Evolutionary conservation across 495 filamentous ascomycete species (phyloP), one percentile per base, ranked within the genome.

Genomic region (Xylona heveae): DNA sequence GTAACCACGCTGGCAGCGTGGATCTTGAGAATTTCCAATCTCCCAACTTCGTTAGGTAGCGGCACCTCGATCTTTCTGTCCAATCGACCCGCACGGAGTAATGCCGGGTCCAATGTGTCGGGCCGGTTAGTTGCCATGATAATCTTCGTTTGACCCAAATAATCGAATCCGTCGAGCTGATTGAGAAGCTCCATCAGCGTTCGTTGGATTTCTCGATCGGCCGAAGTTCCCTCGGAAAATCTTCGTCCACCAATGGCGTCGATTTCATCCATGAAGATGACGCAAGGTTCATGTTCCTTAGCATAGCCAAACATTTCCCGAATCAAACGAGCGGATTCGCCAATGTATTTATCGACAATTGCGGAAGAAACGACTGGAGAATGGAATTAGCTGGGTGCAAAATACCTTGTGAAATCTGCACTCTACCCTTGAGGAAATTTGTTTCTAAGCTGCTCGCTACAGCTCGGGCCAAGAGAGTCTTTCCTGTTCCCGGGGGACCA

Each of bases 261-360:
- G 51, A 99, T 99, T 52, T 99, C 90, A 61, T 99, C 90, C 90
- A 99, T 99, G 69, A 99, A 99, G 55, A 99, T 99, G 49, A 99
- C 95, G 53, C 90, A 99, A 27, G 90, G 90, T 50, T 99, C 90
- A 52, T 99, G 90, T 53, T 99, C 90, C 54, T 94, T 94, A 37
- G 90, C 90, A 49, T 99, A 99, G 30, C 90, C 90, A 46, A 99
- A 99, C 90, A 99, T 95, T 52, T 99, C 90, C 55, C 90, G 73
- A 44, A 99, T 99, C 41, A 99, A 61, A 30, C 90, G 74, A 22
- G 90, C 90, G 6, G 88, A 95, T 56, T 99, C 90, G 51, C 90
- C 90, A 27, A 99, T 99, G 53, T 95, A 99, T 53, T 99, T 99
- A 59, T 99, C 90, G 30, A 99, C 90, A 46, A 99, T 99, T 4